Conservation (phyloP, 106 monocot species). For the Dendrobium chrysotoxum region DNA sequence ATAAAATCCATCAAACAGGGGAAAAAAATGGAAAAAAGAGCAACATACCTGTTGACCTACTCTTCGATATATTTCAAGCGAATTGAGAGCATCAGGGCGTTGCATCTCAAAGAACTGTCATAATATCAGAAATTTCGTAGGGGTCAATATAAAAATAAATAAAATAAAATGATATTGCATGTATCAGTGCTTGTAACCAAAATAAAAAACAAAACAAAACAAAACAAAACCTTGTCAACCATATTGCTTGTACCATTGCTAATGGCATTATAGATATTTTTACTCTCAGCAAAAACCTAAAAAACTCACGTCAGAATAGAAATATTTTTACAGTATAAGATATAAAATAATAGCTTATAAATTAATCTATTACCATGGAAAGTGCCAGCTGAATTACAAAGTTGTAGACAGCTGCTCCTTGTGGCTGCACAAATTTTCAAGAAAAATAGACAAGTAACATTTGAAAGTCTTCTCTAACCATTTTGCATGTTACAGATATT, state of each 20-base stretch:
- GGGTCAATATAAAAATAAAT: background rate
- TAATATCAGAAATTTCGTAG: background rate
- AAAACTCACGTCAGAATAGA: slow-evolving; percentile 9
- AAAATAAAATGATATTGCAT: background rate
- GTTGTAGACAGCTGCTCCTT: slow-evolving; percentile 71
- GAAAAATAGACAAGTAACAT: background rate
- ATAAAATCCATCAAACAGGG: background rate
- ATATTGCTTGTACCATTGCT: slow-evolving; percentile 81
- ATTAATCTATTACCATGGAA: slow-evolving; percentile 16
- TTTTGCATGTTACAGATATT: background rate
- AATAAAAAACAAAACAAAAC: no score
- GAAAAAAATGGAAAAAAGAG: background rate
- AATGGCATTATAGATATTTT: slow-evolving; percentile 77
- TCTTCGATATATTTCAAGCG: slow-evolving; percentile 81
- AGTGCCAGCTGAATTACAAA: slow-evolving; percentile 81
- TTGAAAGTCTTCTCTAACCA: background rate
- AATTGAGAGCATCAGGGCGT: slow-evolving; percentile 72
- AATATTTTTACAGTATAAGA: background rate
- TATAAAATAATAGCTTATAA: background rate
- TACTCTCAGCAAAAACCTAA: slow-evolving; percentile 82
- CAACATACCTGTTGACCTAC: slow-evolving; percentile 70
- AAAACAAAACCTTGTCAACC: slow-evolving; percentile 77
- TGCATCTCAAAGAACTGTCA: slow-evolving; percentile 98
- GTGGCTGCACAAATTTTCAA: slow-evolving; percentile 62
- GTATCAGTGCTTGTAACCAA: no score